These are phyloP conservation scores for Sclerotinia sclerotiorum DNA, from an alignment of 2,329 filamentous ascomycete genomes.

Conservation along the genomic window DNA sequence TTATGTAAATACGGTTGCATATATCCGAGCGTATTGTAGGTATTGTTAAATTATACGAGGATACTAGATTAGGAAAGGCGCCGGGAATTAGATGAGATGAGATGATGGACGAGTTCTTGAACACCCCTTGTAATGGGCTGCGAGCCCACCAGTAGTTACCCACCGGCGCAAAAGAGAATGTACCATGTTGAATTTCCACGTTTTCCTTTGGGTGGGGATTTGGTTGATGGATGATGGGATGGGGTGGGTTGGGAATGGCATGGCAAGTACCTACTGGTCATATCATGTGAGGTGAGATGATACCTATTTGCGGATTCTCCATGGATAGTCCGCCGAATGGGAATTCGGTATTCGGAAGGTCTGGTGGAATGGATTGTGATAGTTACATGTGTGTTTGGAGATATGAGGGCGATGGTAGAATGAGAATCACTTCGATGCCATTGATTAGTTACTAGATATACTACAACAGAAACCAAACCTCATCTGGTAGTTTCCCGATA, in stretches of 20 bases:
- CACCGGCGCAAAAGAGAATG: not conserved
- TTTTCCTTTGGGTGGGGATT: not conserved
- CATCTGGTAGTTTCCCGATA: too few relatives aligned
- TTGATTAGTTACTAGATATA: too few relatives aligned
- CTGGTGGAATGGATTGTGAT: too few relatives aligned
- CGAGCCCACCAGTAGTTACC: not conserved
- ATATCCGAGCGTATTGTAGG: not conserved
- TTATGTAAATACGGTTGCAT: not conserved
- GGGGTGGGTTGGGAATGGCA: not conserved
- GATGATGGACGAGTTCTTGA: not conserved
- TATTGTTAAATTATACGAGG: not conserved
- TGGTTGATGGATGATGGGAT: not conserved
- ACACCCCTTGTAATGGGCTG: not conserved
- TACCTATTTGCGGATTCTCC: not conserved
- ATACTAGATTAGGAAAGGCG: not conserved
- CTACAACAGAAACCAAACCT: too few relatives aligned
- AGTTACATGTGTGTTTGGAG: too few relatives aligned
- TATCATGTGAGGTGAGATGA: not conserved
- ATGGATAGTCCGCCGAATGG: not conserved
- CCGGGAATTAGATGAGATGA: not conserved
- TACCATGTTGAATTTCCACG: constrained; percentile 1
- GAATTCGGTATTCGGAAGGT: not conserved
- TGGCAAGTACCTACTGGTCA: not conserved
- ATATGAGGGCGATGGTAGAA: not conserved
- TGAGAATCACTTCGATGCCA: too few relatives aligned